These are phyloP conservation scores for Catenaria anguillulae DNA, from an alignment of 371 early-diverging fungal genomes.

Conservation along the genomic window DNA sequence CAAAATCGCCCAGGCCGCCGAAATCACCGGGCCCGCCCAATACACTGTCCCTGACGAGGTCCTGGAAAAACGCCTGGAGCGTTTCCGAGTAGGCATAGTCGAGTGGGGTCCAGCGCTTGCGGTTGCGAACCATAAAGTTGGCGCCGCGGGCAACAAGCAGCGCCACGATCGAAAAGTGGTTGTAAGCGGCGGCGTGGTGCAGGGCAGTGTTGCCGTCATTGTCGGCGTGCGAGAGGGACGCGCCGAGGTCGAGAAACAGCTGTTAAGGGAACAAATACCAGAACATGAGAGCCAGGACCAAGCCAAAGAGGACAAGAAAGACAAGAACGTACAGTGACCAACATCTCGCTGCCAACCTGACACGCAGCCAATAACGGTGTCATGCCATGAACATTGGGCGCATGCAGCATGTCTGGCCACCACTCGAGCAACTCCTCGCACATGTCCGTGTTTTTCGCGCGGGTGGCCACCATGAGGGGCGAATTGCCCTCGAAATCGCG, in stretches of 20 bases:
- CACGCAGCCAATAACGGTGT: background rate
- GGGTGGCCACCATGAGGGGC: background rate
- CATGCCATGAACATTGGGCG: background rate
- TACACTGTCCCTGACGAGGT: background rate
- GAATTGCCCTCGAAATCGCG: background rate
- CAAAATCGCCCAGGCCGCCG: background rate
- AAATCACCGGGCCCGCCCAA: background rate
- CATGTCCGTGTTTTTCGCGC: background rate
- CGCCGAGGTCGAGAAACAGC: no score
- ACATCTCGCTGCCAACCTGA: background rate
- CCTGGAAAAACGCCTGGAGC: background rate
- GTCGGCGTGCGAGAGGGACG: background rate
- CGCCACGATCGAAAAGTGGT: background rate
- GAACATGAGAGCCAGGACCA: no score
- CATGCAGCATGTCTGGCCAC: background rate
- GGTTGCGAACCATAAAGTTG: constrained; percentile 3
- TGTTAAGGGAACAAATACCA: no score
- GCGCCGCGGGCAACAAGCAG: background rate
- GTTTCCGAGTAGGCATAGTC: background rate
- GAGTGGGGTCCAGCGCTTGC: background rate
- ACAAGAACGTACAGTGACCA: no score
- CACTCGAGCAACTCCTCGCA: background rate
- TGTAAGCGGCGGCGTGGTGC: background rate
- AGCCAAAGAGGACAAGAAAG: no score
- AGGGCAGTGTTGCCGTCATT: constrained; percentile 1